phyloP scores from a whole-genome alignment of 2,329 filamentous ascomycete genomes.

The Drechslerella stenobrocha region DNA sequence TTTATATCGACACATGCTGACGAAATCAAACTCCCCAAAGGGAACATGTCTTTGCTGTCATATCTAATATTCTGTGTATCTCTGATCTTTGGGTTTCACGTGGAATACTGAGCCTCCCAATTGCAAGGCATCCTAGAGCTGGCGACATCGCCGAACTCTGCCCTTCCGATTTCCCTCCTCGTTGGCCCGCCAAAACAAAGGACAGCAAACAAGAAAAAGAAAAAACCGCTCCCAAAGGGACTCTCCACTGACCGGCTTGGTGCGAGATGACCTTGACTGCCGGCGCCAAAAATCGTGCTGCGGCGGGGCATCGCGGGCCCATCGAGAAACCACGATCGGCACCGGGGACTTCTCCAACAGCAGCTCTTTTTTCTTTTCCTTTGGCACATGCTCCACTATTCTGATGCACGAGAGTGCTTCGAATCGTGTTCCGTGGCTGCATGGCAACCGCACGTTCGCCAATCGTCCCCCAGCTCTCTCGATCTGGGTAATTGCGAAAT shows the following conservation, averaged over 20 bases:
- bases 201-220: constrained; percentile 1
- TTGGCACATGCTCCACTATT: constrained; percentile 42
- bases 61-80: too few relatives aligned
- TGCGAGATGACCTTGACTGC: constrained; percentile 32
- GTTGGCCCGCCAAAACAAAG: not conserved
- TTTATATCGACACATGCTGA: not conserved
- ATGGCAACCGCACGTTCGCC: constrained; percentile 46
- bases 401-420: constrained; percentile 49
- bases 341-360: constrained; percentile 41
- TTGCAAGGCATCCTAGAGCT: too few relatives aligned
- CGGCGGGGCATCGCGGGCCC: constrained; percentile 39
- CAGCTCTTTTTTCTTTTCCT: constrained; percentile 39
- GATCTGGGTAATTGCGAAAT: constrained; percentile 48
- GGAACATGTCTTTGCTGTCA: too few relatives aligned
- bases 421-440: constrained; percentile 49
- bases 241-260: constrained; percentile 14
- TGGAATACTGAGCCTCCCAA: not conserved
- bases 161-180: not conserved
- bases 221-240: not conserved
- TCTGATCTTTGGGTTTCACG: too few relatives aligned
- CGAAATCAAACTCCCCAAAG: not conserved
- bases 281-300: constrained; percentile 45
- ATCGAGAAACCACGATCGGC: constrained; percentile 38
- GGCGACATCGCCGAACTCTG: constrained; percentile 1
- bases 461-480: constrained; percentile 48